A percentile compares a stretch with the other conserved stretches of the same genome.
phyloP scores from a whole-genome alignment of 768 basidiomycete species.

The Boletus subcaerulescens region DNA sequence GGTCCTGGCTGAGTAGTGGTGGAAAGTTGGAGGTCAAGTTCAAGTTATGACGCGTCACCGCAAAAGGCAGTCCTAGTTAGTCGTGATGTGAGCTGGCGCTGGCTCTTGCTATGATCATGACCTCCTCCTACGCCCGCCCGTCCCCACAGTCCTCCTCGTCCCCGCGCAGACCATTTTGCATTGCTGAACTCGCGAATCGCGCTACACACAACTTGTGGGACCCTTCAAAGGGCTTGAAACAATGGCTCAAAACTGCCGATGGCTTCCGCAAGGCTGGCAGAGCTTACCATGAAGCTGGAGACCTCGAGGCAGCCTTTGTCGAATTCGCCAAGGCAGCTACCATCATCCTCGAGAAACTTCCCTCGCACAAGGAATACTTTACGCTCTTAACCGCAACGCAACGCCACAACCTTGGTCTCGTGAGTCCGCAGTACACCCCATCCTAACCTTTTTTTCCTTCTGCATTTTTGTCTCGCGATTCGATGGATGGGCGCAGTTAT shows the following conservation, averaged over 20 bases:
- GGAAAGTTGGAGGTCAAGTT: no score
- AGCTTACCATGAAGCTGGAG: slow-evolving; percentile 42
- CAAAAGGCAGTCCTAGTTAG: slow-evolving; percentile 22
- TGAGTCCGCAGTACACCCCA: slow-evolving; percentile 41
- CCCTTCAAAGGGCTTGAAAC: slow-evolving; percentile 56
- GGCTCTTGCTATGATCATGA: slow-evolving; percentile 19
- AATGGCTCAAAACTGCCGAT: slow-evolving; percentile 65
- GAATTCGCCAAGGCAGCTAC: slow-evolving; percentile 72
- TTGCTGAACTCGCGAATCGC: slow-evolving; percentile 61
- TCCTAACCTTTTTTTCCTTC: neutral
- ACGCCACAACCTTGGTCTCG: slow-evolving; percentile 63
- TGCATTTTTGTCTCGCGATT: slow-evolving; percentile 1
- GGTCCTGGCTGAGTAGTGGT: no score
- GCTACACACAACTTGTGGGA: slow-evolving; percentile 59
- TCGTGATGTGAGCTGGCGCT: slow-evolving; percentile 13
- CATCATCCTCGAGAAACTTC: slow-evolving; percentile 76
- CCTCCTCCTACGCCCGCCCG: slow-evolving; percentile 16
- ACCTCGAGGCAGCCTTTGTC: slow-evolving; percentile 72
- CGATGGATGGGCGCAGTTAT: neutral
- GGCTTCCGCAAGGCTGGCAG: slow-evolving; percentile 56
- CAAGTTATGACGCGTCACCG: neutral
- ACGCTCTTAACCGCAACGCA: slow-evolving; percentile 54
- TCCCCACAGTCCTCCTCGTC: slow-evolving; percentile 17
- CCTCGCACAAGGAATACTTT: slow-evolving; percentile 64
- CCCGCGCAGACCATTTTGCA: slow-evolving; percentile 50